These are phyloP conservation scores for Sarocladiaceae sp. DNA, from an alignment of 2,329 filamentous ascomycete genomes.

Conservation along the genomic window DNA sequence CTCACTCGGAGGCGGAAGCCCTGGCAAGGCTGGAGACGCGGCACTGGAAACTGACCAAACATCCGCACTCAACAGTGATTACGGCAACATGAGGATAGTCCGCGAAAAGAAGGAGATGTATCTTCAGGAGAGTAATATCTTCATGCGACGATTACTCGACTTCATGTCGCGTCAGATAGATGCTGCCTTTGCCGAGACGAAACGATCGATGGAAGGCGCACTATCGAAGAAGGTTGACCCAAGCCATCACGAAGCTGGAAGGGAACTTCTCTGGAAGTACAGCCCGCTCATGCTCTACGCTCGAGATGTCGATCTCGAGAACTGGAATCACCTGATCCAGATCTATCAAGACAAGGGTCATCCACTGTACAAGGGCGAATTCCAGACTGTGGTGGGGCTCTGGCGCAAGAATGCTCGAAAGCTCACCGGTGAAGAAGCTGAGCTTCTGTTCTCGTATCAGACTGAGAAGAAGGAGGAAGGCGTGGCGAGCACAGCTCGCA, in stretches of 20 bases:
- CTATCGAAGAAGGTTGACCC: slow-evolving; percentile 63
- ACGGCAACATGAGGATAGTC: slow-evolving; percentile 85
- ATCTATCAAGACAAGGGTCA: slow-evolving; percentile 74
- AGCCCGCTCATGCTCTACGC: slow-evolving; percentile 82
- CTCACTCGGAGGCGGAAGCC: slow-evolving; percentile 52
- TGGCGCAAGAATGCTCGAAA: slow-evolving; percentile 80
- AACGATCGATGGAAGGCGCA: slow-evolving; percentile 54
- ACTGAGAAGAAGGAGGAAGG: slow-evolving; percentile 79
- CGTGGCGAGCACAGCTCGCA: slow-evolving; percentile 64
- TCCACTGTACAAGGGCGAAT: slow-evolving; percentile 74
- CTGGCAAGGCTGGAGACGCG: slow-evolving; percentile 41
- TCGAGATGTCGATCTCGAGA: slow-evolving; percentile 71
- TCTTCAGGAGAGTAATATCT: slow-evolving; percentile 64
- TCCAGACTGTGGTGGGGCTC: slow-evolving; percentile 66
- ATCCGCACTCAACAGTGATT: slow-evolving; percentile 60
- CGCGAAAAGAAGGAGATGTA: slow-evolving; percentile 94
- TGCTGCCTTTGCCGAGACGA: slow-evolving; percentile 64
- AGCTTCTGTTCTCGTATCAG: slow-evolving; percentile 81
- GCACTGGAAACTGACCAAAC: slow-evolving; percentile 36
- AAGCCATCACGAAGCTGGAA: slow-evolving; percentile 62
- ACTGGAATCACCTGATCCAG: slow-evolving; percentile 75
- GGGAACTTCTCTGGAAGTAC: slow-evolving; percentile 78
- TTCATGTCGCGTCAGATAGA: slow-evolving; percentile 81
- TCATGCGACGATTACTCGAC: slow-evolving; percentile 72
- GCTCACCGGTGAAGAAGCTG: slow-evolving; percentile 67